Conservation (phyloP, 129 eudicot genomes). For the Flaveria ramosissima region DNA sequence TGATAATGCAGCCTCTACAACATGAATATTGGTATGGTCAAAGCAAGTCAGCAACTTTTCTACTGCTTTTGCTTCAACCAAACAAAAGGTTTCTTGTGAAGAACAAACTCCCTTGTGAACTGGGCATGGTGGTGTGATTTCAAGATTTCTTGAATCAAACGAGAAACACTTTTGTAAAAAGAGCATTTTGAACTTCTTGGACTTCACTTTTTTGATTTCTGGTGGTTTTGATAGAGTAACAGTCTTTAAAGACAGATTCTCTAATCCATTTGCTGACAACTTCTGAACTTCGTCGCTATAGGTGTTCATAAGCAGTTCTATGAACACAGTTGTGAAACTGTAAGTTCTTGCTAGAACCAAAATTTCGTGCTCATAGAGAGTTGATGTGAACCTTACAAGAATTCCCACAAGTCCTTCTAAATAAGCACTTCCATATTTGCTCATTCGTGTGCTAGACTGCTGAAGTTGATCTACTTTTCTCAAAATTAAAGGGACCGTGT, state of each 20-base stretch:
- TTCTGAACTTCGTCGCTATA: constrained; percentile 63
- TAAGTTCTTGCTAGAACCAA: constrained; percentile 44
- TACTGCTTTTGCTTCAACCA: constrained; percentile 63
- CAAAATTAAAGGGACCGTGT: constrained; percentile 42
- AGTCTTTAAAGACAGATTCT: constrained; percentile 60
- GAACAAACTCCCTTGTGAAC: constrained; percentile 71
- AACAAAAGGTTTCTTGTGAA: constrained; percentile 39
- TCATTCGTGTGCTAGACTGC: constrained; percentile 47
- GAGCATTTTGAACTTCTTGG: constrained; percentile 32
- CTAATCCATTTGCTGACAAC: constrained; percentile 62
- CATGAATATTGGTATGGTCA: constrained; percentile 37
- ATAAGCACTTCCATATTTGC: constrained; percentile 53
- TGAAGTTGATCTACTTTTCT: constrained; percentile 42
- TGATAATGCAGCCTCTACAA: constrained; percentile 66
- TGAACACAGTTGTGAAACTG: constrained; percentile 54
- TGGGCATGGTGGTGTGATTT: constrained; percentile 36
- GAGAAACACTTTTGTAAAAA: constrained; percentile 37
- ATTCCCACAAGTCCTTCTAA: constrained; percentile 74
- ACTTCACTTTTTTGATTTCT: constrained; percentile 2
- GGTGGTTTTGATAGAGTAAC: constrained; percentile 45
- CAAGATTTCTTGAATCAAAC: constrained; percentile 29
- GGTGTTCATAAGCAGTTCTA: constrained; percentile 53
- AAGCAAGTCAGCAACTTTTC: constrained; percentile 45
- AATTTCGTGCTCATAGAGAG: constrained; percentile 60
- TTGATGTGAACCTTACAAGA: constrained; percentile 65